Base-by-base conservation (phyloP, 2,329 filamentous ascomycete genomes). In the Dendryphion nanum region DNA sequence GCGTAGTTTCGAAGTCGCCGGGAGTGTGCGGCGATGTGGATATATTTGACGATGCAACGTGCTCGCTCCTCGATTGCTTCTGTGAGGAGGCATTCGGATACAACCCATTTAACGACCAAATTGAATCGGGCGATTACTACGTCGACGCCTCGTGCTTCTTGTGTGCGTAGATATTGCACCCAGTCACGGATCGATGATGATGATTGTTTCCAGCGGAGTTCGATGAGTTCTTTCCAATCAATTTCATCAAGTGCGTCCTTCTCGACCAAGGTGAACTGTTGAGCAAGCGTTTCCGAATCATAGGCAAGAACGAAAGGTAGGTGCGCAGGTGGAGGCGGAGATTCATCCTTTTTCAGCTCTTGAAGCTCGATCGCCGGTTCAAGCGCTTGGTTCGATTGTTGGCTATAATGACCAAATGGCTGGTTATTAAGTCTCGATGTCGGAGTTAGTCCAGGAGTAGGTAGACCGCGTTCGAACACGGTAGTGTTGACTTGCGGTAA, bases 111-210 rank as follows among this genome's bases (percentile, higher is more conserved):
- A 44, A 90, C 86, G 71, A 91, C 86, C 47, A 93, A 79, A 63
- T 93, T 93, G 72, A 93, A 93, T 33, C 87, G 83, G 6, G 87
- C 85, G 61, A 91, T 86, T 33, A 90, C 86, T 16, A 93, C 83
- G 57, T 91, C 86, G 24, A 93, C 84, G 12, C 87, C 87, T 37
- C 78, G 79, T 2, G 84, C 82, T 51, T 87, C 82, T 30, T 82
- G 77, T 34, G 82, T 82, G 36, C 83, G 80, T 28, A 91, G 72
- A 57, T 89, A 91, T 30, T 88, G 83, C 8, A 91, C 86, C 87
- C 87, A 93, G 16, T 89, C 87, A 37, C 82, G 78, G 23, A 81
- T 78, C 43, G 83, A 73, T 34, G 76, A 81, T 33, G 77, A 78
- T 13, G 78, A 75, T 51, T 89, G 81, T 59, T 86, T 88, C 86